phyloP scores from a whole-genome alignment of 768 basidiomycete species.

The Galerina marginata region DNA sequence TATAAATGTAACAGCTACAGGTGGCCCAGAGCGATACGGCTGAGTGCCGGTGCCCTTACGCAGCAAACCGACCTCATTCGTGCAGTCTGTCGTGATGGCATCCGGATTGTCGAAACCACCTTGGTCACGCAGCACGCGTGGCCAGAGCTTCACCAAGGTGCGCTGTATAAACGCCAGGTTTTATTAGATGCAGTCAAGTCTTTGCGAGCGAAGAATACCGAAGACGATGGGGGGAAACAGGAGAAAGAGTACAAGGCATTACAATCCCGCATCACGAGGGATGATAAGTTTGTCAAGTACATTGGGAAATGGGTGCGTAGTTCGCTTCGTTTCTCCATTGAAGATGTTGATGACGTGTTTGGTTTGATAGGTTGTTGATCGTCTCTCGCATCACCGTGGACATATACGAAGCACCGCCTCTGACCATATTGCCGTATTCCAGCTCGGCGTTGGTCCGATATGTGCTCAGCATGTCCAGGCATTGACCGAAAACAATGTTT shows the following conservation, averaged over 20 bases:
- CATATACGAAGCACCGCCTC: background rate
- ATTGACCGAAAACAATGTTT: slow-evolving; percentile 5
- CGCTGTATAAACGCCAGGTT: background rate
- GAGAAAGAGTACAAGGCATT: background rate
- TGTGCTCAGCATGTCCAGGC: slow-evolving; percentile 10
- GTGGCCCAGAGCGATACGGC: background rate
- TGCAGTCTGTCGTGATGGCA: slow-evolving; percentile 1
- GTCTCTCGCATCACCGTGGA: slow-evolving; percentile 3
- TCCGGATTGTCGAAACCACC: background rate
- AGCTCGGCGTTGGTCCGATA: slow-evolving; percentile 6
- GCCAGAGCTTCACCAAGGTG: slow-evolving; percentile 1
- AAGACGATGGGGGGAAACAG: background rate
- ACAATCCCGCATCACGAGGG: background rate
- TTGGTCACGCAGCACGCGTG: slow-evolving; percentile 2
- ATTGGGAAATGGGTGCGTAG: slow-evolving; percentile 16
- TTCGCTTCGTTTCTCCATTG: background rate
- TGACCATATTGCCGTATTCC: slow-evolving; percentile 13
- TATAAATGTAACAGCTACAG: too few species aligned
- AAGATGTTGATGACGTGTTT: background rate
- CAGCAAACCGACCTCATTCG: background rate
- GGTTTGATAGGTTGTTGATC: slow-evolving; percentile 12
- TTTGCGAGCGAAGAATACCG: background rate
- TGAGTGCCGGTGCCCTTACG: background rate
- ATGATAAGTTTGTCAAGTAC: background rate
- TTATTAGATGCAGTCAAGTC: background rate